phyloP scores from a whole-genome alignment of 257 asterid species.

The Ilex asprella region DNA sequence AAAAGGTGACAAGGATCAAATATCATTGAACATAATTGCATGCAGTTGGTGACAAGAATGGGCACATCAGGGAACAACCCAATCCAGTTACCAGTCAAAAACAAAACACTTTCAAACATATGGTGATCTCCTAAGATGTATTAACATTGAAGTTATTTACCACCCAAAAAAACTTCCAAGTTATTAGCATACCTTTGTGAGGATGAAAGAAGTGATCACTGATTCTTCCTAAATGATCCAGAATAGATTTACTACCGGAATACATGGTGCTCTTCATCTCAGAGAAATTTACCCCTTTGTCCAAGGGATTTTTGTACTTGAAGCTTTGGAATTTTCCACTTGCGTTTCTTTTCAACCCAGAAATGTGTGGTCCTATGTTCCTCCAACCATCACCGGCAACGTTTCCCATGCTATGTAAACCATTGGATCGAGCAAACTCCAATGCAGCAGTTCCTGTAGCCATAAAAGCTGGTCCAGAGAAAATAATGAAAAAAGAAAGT shows the following conservation, averaged over 20 bases:
- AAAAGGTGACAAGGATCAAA: no score
- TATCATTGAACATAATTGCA: no score
- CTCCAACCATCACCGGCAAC: slow-evolving; percentile 31
- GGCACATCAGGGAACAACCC: not conserved
- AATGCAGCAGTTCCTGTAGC: slow-evolving; percentile 35
- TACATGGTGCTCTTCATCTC: slow-evolving; percentile 26
- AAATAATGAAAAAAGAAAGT: not conserved
- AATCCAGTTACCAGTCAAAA: not conserved
- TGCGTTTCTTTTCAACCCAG: slow-evolving; percentile 23
- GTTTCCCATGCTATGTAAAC: slow-evolving; percentile 23
- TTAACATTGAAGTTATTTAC: not conserved
- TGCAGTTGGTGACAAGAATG: no score
- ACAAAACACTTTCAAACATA: not conserved
- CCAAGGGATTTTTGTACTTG: slow-evolving; percentile 19
- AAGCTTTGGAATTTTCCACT: slow-evolving; percentile 24
- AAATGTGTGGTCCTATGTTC: slow-evolving; percentile 24
- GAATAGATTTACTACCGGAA: slow-evolving; percentile 29
- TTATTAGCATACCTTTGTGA: slow-evolving; percentile 32
- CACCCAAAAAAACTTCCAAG: not conserved
- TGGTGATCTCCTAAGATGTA: no score
- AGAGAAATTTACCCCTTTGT: slow-evolving; percentile 27
- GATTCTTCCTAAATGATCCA: slow-evolving; percentile 34
- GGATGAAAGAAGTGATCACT: slow-evolving; percentile 27
- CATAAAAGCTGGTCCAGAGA: slow-evolving; percentile 28
- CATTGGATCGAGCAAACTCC: slow-evolving; percentile 36